Percentiles rank a stretch among this genome's conserved stretches.
Evolutionary conservation across 148 eudicot genomes (phyloP).

Genomic region (Amaranthus palmeri): DNA sequence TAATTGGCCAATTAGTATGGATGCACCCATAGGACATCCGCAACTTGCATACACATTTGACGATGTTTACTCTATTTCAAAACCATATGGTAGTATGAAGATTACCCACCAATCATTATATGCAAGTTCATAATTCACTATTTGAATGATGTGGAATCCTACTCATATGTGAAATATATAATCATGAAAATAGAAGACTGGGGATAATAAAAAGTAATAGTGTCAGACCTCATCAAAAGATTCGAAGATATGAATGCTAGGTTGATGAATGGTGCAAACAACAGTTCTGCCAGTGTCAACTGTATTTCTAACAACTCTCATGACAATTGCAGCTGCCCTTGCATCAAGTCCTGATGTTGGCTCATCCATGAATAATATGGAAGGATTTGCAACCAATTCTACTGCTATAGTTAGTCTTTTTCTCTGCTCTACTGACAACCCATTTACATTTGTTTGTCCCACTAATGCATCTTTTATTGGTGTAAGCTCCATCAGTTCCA

Average conservation of each 20-base stretch:
- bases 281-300: constrained; percentile 38
- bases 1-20: no score
- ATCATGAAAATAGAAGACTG: neutral
- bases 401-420: constrained; percentile 40
- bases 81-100: no score
- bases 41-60: no score
- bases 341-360: constrained; percentile 44
- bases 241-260: constrained; percentile 40
- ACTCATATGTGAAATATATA: neutral
- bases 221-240: constrained; percentile 35
- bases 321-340: constrained; percentile 39
- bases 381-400: constrained; percentile 41
- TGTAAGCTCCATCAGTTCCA: constrained; percentile 37
- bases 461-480: constrained; percentile 32
- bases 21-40: no score
- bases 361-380: constrained; percentile 41
- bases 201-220: neutral
- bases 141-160: no score
- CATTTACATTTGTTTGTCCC: constrained; percentile 30
- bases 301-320: constrained; percentile 33
- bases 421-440: constrained; percentile 35
- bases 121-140: no score
- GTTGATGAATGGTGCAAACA: constrained; percentile 39
- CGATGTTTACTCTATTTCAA: no score
- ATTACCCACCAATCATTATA: no score